A percentile compares a stretch with the other conserved stretches of the same genome.
Conservation (phyloP, 371 early-diverging fungal species). For the Saksenaea oblongispora region DNA sequence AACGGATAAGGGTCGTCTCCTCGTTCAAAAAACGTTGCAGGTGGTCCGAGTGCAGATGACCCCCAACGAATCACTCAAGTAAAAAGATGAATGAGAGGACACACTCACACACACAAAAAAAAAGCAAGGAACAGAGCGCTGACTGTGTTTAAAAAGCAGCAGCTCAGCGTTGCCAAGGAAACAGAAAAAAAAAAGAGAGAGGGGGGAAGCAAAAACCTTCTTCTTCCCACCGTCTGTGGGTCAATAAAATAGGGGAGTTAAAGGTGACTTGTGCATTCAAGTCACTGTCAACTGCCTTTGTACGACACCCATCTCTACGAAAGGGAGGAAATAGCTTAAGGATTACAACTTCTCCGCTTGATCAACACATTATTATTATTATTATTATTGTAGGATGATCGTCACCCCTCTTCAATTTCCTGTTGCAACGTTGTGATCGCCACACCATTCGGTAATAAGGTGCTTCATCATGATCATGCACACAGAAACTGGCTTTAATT, state of each 20-base stretch:
- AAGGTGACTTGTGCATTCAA: background rate
- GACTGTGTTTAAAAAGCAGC: slow-evolving; percentile 2
- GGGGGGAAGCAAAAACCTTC: background rate
- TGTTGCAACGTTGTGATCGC: too few relatives aligned
- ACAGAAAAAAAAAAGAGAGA: background rate
- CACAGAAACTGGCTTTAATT: too few relatives aligned
- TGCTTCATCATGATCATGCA: too few relatives aligned
- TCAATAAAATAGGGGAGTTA: background rate
- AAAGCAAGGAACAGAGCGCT: slow-evolving; percentile 1
- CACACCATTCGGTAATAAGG: too few relatives aligned
- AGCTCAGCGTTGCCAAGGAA: background rate
- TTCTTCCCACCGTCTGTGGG: background rate
- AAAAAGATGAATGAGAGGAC: slow-evolving; percentile 2
- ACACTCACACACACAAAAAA: background rate
- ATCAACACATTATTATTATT: too few relatives aligned
- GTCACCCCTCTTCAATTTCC: too few relatives aligned
- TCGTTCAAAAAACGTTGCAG: background rate
- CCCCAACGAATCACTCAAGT: slow-evolving; percentile 1
- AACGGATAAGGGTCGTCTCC: slow-evolving; percentile 1
- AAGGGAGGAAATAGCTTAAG: background rate
- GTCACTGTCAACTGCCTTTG: slow-evolving; percentile 1
- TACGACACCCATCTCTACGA: background rate
- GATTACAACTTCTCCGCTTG: too few relatives aligned
- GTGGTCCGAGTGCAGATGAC: slow-evolving; percentile 7
- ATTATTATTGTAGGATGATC: too few relatives aligned